Conservation (phyloP, 306 rosid species). For the Biancaea sappan region DNA sequence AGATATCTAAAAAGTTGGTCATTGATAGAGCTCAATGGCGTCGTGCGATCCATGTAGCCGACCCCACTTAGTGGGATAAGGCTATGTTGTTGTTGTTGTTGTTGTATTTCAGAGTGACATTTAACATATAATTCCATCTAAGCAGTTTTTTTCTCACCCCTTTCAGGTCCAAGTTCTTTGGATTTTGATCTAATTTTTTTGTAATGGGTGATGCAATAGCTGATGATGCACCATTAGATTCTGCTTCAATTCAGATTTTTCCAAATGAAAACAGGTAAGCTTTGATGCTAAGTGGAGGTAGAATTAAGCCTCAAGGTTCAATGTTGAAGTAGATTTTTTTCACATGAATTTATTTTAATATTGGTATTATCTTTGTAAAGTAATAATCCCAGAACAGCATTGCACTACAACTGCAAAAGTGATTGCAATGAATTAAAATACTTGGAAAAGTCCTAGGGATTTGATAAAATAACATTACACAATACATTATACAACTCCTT, state of each 20-base stretch:
- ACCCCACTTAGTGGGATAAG: no score
- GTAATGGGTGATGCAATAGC: conserved; percentile 64
- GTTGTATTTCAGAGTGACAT: conserved; percentile 23
- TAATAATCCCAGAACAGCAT: not conserved
- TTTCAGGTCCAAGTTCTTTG: conserved; percentile 44
- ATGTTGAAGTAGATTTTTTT: conserved; percentile 5
- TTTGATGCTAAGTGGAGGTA: conserved; percentile 7
- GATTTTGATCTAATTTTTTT: conserved; percentile 33
- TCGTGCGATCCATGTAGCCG: no score
- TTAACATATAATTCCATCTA: conserved; percentile 23
- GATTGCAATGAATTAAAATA: not conserved
- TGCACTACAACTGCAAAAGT: conserved; percentile 11
- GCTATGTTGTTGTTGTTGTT: no score
- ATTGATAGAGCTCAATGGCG: no score
- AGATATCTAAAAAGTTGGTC: no score
- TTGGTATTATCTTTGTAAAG: conserved; percentile 5
- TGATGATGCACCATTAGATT: conserved; percentile 59
- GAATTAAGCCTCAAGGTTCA: conserved; percentile 24
- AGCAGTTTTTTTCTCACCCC: not conserved
- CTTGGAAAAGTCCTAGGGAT: not conserved
- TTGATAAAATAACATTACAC: not conserved
- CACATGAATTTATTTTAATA: conserved; percentile 2
- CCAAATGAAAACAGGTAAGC: conserved; percentile 72
- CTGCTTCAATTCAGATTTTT: conserved; percentile 68
- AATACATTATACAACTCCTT: not conserved